Evolutionary conservation across 352 stramenopile species (phyloP).

Genomic region (Aphanomyces invadans): DNA sequence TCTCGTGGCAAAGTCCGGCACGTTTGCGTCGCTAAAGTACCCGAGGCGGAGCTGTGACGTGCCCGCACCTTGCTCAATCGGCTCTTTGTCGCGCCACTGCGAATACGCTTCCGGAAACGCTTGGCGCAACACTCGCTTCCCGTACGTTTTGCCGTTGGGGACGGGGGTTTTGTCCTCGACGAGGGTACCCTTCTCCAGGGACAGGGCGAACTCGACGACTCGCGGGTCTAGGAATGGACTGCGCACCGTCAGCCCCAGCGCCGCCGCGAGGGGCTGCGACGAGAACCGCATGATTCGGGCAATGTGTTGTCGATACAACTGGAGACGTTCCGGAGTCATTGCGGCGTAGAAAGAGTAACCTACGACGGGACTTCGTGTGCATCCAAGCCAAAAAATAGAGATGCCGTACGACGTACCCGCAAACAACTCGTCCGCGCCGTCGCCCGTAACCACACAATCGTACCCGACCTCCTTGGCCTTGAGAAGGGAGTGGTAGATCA

Average conservation of each 20-base stretch:
- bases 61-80: constrained; percentile 77
- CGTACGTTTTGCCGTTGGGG: constrained; percentile 38
- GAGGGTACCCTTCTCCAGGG: constrained; percentile 46
- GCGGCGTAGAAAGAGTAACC: constrained; percentile 78
- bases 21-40: constrained; percentile 44
- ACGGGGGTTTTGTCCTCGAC: constrained; percentile 59
- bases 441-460: constrained; percentile 62
- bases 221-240: constrained; percentile 68
- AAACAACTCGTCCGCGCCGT: constrained; percentile 84
- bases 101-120: constrained; percentile 76
- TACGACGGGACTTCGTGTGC: too few relatives aligned
- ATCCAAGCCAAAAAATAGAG: too few relatives aligned
- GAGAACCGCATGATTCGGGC: constrained; percentile 78
- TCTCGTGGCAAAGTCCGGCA: constrained; percentile 32
- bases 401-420: constrained; percentile 45
- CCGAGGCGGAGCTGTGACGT: constrained; percentile 58
- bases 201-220: constrained; percentile 62
- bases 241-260: constrained; percentile 57
- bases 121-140: constrained; percentile 79
- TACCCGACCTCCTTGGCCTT: constrained; percentile 46
- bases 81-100: constrained; percentile 82
- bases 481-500: constrained; percentile 69
- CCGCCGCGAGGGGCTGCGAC: constrained; percentile 46
- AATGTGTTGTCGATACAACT: constrained; percentile 66
- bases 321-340: constrained; percentile 48